These are phyloP conservation scores for Phialocephala sp. DNA, from an alignment of 2,329 filamentous ascomycete genomes.

Conservation along the genomic window DNA sequence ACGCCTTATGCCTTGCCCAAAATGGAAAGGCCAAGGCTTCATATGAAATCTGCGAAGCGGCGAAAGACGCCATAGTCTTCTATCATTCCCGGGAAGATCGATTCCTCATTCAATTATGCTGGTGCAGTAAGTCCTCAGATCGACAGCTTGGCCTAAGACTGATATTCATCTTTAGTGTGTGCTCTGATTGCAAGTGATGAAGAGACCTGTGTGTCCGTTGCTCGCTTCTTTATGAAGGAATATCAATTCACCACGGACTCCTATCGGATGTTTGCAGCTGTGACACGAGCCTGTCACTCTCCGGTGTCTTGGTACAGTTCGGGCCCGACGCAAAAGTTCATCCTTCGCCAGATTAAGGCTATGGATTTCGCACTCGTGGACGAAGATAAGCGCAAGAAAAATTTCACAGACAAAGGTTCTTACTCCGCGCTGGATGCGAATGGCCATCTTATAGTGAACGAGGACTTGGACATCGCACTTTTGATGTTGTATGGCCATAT, in stretches of 20 bases:
- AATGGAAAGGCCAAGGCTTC: constrained; percentile 71
- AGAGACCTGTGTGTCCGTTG: constrained; percentile 72
- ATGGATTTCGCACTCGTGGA: constrained; percentile 74
- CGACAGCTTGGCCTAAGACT: constrained; percentile 1
- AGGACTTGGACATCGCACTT: constrained; percentile 73
- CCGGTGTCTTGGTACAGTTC: constrained; percentile 78
- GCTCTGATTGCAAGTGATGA: constrained; percentile 82
- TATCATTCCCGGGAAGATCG: constrained; percentile 70
- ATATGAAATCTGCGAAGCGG: constrained; percentile 80
- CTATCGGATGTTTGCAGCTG: constrained; percentile 80
- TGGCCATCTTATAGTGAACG: constrained; percentile 40
- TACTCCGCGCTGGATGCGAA: constrained; percentile 46
- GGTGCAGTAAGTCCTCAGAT: constrained; percentile 63
- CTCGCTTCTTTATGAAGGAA: constrained; percentile 84
- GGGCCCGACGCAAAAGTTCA: constrained; percentile 85
- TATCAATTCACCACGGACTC: constrained; percentile 81
- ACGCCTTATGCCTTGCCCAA: constrained; percentile 77
- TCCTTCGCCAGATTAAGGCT: constrained; percentile 88
- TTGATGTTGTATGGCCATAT: constrained; percentile 92
- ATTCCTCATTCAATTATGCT: constrained; percentile 77
- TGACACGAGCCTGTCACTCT: constrained; percentile 78
- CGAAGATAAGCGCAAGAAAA: constrained; percentile 52
- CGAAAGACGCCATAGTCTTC: constrained; percentile 82
- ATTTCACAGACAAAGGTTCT: constrained; percentile 50
- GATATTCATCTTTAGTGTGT: constrained; percentile 61